Percentiles rank a stretch among this genome's conserved stretches.
Conservation (phyloP, 495 filamentous ascomycete species). For the Neurospora sp. region DNA sequence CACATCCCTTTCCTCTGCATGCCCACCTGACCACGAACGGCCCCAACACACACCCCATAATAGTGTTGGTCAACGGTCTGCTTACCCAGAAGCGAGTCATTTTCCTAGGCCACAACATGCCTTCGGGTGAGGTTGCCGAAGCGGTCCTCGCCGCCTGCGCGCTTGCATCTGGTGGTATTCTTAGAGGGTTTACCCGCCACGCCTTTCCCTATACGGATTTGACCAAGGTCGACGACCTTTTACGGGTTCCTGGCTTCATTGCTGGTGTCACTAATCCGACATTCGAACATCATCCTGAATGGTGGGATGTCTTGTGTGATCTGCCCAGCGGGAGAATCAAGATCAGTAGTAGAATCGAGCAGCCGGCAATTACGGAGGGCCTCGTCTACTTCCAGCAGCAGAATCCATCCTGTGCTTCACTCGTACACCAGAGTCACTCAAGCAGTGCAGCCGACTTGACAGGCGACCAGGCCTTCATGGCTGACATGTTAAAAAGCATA, state of each 20-base stretch:
- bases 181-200: constrained; percentile 91
- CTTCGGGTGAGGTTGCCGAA: constrained; percentile 89
- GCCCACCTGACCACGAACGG: constrained; percentile 91
- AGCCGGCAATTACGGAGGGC: constrained; percentile 68
- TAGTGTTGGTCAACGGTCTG: constrained; percentile 68
- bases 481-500: constrained; percentile 71
- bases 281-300: constrained; percentile 88
- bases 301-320: constrained; percentile 98
- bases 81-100: constrained; percentile 95
- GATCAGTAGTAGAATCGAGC: constrained; percentile 74
- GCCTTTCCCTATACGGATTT: constrained; percentile 98
- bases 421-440: constrained; percentile 26
- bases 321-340: constrained; percentile 86
- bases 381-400: constrained; percentile 78
- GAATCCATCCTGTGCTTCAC: constrained; percentile 44
- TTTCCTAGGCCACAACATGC: constrained; percentile 89
- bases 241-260: constrained; percentile 94
- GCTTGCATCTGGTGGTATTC: constrained; percentile 85
- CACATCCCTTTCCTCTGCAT: constrained; percentile 81
- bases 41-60: constrained; percentile 64
- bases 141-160: constrained; percentile 91
- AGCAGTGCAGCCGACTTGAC: constrained; percentile 52
- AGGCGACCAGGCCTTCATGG: constrained; percentile 85
- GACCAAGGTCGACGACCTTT: constrained; percentile 92
- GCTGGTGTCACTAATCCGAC: constrained; percentile 96